Conservation (phyloP, 345 rosid genomes). For the Hypericum androsaemum region DNA sequence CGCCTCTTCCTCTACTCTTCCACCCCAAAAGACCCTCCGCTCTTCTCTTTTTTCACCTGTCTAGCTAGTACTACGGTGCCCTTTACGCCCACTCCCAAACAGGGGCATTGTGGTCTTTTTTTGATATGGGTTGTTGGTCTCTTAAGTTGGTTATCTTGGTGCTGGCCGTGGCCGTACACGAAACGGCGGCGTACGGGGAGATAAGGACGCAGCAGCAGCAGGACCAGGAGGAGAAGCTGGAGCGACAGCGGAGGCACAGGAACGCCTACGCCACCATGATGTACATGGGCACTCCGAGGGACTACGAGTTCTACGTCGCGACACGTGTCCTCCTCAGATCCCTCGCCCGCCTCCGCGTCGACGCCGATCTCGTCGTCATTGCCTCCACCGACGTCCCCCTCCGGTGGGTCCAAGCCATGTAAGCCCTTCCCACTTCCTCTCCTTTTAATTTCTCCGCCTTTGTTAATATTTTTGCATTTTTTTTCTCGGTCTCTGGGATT, state of each 20-base stretch:
- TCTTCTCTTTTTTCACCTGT: too few relatives aligned
- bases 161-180: not conserved
- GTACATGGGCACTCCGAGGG: slow-evolving; percentile 98
- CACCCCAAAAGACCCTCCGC: too few relatives aligned
- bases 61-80: too few relatives aligned
- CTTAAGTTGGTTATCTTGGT: not conserved
- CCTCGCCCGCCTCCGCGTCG: slow-evolving; percentile 43
- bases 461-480: too few relatives aligned
- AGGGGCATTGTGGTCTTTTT: too few relatives aligned
- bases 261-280: slow-evolving; percentile 98
- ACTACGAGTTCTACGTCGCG: slow-evolving; percentile 93
- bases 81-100: too few relatives aligned
- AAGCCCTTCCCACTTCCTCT: slow-evolving; percentile 22
- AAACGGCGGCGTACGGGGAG: slow-evolving; percentile 19
- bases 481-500: too few relatives aligned
- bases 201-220: slow-evolving; percentile 1
- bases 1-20: too few relatives aligned
- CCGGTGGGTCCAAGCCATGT: slow-evolving; percentile 69
- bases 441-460: too few relatives aligned
- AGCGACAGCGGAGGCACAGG: slow-evolving; percentile 27
- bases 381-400: slow-evolving; percentile 89
- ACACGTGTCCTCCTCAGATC: slow-evolving; percentile 90
- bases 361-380: slow-evolving; percentile 91
- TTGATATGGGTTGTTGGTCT: slow-evolving; percentile 1
- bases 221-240: not conserved